Evolutionary conservation across 2,329 filamentous ascomycete genomes (phyloP).

Genomic region (Biscogniauxia sp.): DNA sequence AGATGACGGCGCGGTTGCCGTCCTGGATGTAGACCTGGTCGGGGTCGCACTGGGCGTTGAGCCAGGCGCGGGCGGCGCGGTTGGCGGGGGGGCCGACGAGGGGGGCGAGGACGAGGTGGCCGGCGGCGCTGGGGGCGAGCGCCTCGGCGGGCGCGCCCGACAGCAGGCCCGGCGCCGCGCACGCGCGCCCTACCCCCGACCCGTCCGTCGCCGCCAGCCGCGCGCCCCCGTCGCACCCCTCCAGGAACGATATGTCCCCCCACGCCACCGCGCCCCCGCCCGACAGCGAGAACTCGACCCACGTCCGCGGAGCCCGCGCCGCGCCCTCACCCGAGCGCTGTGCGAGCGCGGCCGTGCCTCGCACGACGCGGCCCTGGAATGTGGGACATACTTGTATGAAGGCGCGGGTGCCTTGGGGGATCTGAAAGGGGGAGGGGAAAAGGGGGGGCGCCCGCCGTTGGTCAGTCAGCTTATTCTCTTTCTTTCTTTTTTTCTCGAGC

Average conservation of each 20-base stretch:
- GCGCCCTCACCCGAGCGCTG: no score
- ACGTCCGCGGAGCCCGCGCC: conserved; percentile 25
- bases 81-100: conserved; percentile 13
- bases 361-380: conserved; percentile 27
- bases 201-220: conserved; percentile 20
- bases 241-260: conserved; percentile 26
- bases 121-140: conserved; percentile 12
- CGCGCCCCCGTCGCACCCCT: conserved; percentile 26
- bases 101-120: conserved; percentile 12
- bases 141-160: conserved; percentile 18
- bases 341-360: conserved; percentile 23
- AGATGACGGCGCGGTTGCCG: not conserved
- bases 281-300: conserved; percentile 16
- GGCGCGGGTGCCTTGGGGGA: conserved; percentile 18
- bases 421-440: conserved; percentile 3
- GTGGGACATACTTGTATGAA: conserved; percentile 28
- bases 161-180: conserved; percentile 13
- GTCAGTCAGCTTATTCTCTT: not conserved
- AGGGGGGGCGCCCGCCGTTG: not conserved
- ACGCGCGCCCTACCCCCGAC: conserved; percentile 15
- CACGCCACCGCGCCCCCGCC: conserved; percentile 16
- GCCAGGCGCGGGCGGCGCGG: conserved; percentile 16
- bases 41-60: not conserved
- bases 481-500: not conserved
- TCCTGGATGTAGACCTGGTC: conserved; percentile 3